These are phyloP conservation scores for Croton laevigatus DNA, from an alignment of 441 rosid genomes.

Conservation along the genomic window DNA sequence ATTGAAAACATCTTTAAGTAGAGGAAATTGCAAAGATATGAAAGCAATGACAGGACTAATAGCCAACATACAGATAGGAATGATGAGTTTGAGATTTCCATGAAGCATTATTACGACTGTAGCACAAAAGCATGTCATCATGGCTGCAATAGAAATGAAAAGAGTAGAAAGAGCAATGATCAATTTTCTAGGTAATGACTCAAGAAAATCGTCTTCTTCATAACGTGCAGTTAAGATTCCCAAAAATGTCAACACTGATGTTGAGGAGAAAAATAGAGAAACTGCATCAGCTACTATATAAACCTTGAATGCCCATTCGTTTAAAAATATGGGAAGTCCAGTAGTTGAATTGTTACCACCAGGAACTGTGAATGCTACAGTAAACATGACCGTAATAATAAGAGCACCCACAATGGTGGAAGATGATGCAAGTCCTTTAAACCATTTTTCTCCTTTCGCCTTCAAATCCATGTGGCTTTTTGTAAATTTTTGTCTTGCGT, in stretches of 20 bases:
- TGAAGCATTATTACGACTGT: neutral
- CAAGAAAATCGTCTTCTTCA: no score
- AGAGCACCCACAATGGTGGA: slow-evolving; percentile 17
- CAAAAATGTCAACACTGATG: no score
- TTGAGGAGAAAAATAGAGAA: slow-evolving; percentile 20
- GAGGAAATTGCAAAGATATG: no score
- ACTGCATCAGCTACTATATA: slow-evolving; percentile 13
- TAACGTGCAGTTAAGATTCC: no score
- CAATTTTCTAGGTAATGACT: slow-evolving; percentile 15
- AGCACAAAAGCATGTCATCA: slow-evolving; percentile 22
- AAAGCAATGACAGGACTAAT: slow-evolving; percentile 8
- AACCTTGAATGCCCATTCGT: neutral
- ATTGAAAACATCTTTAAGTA: no score
- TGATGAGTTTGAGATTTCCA: neutral
- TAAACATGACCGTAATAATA: slow-evolving; percentile 17
- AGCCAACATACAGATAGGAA: slow-evolving; percentile 6
- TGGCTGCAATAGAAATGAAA: slow-evolving; percentile 18
- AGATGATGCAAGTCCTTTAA: slow-evolving; percentile 18
- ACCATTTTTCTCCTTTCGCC: slow-evolving; percentile 16
- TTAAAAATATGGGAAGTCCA: neutral
- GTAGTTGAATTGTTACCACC: no score
- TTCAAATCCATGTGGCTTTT: neutral
- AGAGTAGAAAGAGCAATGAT: slow-evolving; percentile 18
- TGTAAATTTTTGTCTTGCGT: neutral
- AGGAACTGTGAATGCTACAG: slow-evolving; percentile 23